Evolutionary conservation across 2,329 filamentous ascomycete genomes (phyloP), one percentile per base, ranked within the genome.

Genomic region (Fusarium abutilonis): DNA sequence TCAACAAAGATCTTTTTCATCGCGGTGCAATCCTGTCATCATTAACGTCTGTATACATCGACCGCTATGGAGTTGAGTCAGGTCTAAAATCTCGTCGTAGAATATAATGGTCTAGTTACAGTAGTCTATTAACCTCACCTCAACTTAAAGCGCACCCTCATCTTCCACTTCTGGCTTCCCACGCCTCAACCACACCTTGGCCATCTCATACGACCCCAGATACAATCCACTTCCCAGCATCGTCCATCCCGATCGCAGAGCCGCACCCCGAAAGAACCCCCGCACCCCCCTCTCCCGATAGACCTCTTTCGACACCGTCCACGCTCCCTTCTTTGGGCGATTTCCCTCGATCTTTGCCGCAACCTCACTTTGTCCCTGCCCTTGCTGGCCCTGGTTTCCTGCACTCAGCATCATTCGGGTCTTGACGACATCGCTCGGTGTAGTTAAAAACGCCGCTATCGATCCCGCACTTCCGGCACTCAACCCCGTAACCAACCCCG

Each of bases 401-500:
- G 87, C 87, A 28, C 83, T 82, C 23, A 97, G 80, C 93, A 96
- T 97, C 76, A 96, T 90, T 45, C 91, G 80, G 63, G 93, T 96
- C 80, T 97, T 96, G 21, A 97, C 85, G 9, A 96, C 92, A 75
- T 97, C 93, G 52, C 93, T 86, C 0, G 93, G 93, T 46, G 93
- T 96, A 2, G 93, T 97, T n/a, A 95, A 74, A 9, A 91, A 83
- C 1, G 93, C 90, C 0, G 92, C 89, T 9, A 94, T 74, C 6
- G 86, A 86, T 0, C 93, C 93, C 0, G 92, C 91, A 14, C 83
- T 74, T 2, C 89, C 91, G 0, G 92, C 93, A 71, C 90, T 91
- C 4, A 84, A 54, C 0, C 89, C 92, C 1, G 91, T 95, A 39
- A 94, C 84, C 2, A 84, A 54, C 0, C 86, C 91, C 21, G 88